Evolutionary conservation across 495 filamentous ascomycete genomes (phyloP).

Genomic region (Sphaerosporella brunnea): DNA sequence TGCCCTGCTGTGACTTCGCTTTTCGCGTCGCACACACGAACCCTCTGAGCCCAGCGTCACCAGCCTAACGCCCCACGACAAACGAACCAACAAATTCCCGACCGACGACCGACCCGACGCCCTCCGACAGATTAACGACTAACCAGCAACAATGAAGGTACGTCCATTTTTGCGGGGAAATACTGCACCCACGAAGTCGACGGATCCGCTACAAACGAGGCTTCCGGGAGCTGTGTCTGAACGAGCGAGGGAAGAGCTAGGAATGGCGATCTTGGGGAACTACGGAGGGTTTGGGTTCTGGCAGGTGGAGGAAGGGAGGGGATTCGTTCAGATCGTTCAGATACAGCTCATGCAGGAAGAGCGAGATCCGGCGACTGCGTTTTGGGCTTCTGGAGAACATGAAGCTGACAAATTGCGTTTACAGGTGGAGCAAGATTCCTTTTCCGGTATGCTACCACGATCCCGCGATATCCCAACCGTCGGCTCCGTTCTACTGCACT

Average conservation of each 20-base stretch:
- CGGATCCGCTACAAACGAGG: no score
- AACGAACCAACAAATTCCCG: conserved; percentile 8
- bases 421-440: conserved; percentile 27
- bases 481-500: no score
- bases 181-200: no score
- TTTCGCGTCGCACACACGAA: neutral
- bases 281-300: neutral
- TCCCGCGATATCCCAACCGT: no score
- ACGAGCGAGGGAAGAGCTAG: conserved; percentile 1
- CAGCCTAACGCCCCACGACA: conserved; percentile 7
- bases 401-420: neutral
- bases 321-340: conserved; percentile 6
- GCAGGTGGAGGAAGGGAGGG: neutral
- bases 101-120: conserved; percentile 8
- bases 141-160: conserved; percentile 26
- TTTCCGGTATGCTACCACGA: conserved; percentile 24
- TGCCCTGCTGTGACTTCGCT: conserved; percentile 1
- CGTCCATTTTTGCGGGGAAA: conserved; percentile 5
- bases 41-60: neutral
- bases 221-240: conserved; percentile 10
- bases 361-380: neutral
- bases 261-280: neutral
- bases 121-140: conserved; percentile 19
- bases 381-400: neutral
- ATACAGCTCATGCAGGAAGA: neutral